Base-by-base conservation (phyloP, 805 yeast species). In the Kodamaea lidongshanica region DNA sequence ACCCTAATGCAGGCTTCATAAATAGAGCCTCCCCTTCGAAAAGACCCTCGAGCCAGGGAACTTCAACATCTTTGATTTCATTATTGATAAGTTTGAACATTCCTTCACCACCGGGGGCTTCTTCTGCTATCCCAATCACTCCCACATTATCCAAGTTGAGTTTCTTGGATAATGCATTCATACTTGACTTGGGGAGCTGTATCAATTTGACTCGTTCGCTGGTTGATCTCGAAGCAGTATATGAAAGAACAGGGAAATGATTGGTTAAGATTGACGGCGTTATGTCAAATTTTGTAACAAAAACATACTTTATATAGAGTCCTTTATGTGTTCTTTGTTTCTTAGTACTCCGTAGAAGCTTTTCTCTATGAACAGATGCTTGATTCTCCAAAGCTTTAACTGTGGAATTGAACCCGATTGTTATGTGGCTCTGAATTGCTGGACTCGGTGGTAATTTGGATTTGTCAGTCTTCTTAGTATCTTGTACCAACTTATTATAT, bases 201-300 rank as follows among this genome's bases (percentile, higher is more conserved):
- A 80, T 63, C 25, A 80, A 53, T 37, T 74, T 77, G 4, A 75
- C 75, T n/a, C 61, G 37, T 4, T 41, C 37, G 4, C 39, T 38
- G 3, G 35, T 22, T 0, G 57, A 44, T 13, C 28, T 28, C 0
- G 67, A 59, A 0, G 81, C 66, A 15, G 73, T 58, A 32, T 54
- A 67, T 15, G 74, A 51, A 20, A 81, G 50, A 3, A 70, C 54
- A 0, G 89, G 89, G 23, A 80, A 62, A 28, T 72, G 79, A 37
- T 70, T 67, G 4, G 71, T 56, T 23, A 80, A 43, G 2, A 80
- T 53, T 1, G 54, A 39, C 1, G 83, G 75, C 8, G 53, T 49
- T 4, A 70, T 62, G 35, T 77, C 83, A n/a, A 58, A 51, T 39
- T 70, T 76, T 40, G 83, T 74, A 11, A 77, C 81, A 52, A 79